Evolutionary conservation across 495 filamentous ascomycete species (phyloP), one percentile per base, ranked within the genome.

Genomic region (Neurospora cerealis): DNA sequence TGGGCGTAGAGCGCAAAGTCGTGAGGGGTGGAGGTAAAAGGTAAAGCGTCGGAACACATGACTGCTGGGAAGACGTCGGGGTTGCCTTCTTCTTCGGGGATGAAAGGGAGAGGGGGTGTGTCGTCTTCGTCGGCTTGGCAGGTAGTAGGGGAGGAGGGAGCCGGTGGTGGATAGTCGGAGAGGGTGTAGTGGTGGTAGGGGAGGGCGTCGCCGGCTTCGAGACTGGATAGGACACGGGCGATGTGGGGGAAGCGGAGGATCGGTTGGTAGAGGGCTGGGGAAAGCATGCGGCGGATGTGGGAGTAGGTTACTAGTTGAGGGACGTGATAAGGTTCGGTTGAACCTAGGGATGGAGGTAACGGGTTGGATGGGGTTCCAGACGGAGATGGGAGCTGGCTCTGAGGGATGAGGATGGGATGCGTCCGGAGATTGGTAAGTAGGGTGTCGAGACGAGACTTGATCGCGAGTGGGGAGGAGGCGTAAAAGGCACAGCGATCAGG

Each of bases 1-100:
- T 80, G 62, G 75, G 87, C 85, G 72, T 88, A 86, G 1, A 76
- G 70, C 4, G 77, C 73, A 70, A 93, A 92, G 2, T 78, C 76
- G 2, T 81, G 77, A 1, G 83, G 72, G 5, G 83, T 85, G 3
- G 82, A 75, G 2, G 77, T 76, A 7, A 88, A 75, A 19, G 82
- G 83, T 11, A 24, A 9, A 0, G 85, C 86, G 78, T 94, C 92
- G 0, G 87, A 81, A 75, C 92, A 94, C 2, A 90, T 79, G 48
- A 94, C 89, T 4, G 89, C 89, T 19, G 83, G 76, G 11, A 81
- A 85, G 0, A 87, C 86, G 74, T 88, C 80, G 74, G 74, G 81
- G 5, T 83, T 86, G 62, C 83, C 87, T 73, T 82, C 82, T 2
- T 40, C 39, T n/a, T 38, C 3, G 85, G 82, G 42, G 74, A 40